These are phyloP conservation scores for Dictyostelium capitatum DNA, from an alignment of 78 protist species.

Conservation along the genomic window DNA sequence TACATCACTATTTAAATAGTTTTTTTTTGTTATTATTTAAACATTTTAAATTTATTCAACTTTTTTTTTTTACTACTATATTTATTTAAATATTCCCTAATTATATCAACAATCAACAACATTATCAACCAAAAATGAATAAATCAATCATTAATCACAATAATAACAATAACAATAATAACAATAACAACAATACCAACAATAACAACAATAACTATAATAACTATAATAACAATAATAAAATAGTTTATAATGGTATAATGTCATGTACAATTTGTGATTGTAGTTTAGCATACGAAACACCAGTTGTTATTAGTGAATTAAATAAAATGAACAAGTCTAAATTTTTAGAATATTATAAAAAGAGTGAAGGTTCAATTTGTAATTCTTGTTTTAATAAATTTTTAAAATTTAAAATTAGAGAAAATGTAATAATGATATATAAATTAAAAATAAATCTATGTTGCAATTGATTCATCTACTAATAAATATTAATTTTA, in stretches of 20 bases:
- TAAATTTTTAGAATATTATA: not conserved
- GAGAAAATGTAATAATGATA: not conserved
- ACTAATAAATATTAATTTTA: not conserved
- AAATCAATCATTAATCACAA: not conserved
- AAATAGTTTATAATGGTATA: not conserved
- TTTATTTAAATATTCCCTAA: too few species aligned
- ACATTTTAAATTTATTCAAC: not conserved
- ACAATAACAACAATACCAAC: not conserved
- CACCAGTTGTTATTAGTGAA: not conserved
- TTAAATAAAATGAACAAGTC: not conserved
- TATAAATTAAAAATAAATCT: not conserved
- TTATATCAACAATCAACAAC: not conserved
- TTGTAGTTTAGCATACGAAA: not conserved
- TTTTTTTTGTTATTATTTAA: not conserved
- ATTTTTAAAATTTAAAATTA: constrained; percentile 1
- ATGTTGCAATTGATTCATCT: not conserved
- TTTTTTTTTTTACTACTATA: not conserved
- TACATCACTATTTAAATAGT: not conserved
- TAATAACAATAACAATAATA: constrained; percentile 1
- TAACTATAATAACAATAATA: not conserved
- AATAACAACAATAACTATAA: not conserved
- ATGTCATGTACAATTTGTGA: not conserved
- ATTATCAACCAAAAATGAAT: not conserved
- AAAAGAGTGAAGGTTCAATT: not conserved
- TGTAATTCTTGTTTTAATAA: constrained; percentile 5